A percentile compares a stretch with the other conserved stretches of the same genome.
phyloP scores from a whole-genome alignment of 1,284 basidiomycete species.

The Cronartium ribicola region DNA sequence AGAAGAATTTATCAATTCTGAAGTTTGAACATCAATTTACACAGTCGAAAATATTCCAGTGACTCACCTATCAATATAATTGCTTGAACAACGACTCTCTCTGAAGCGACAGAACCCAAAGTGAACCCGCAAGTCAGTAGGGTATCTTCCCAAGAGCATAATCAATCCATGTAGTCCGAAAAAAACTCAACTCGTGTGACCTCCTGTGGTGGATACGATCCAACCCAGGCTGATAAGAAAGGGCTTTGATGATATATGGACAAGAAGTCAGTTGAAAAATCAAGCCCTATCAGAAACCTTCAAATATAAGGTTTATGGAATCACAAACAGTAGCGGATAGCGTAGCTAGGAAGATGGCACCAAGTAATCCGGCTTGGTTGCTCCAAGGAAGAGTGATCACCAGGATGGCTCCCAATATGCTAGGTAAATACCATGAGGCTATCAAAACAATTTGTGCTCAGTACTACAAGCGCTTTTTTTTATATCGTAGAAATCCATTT shows the following conservation, averaged over 20 bases:
- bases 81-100: conserved; percentile 17
- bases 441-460: neutral
- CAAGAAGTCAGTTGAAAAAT: neutral
- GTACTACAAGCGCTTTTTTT: neutral
- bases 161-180: no score
- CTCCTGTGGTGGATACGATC: neutral
- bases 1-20: neutral
- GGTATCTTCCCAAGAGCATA: no score
- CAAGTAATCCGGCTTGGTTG: conserved; percentile 1
- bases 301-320: neutral
- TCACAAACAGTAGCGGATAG: conserved; percentile 1
- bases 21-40: neutral
- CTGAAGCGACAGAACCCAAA: neutral
- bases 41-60: neutral
- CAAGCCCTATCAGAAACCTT: neutral
- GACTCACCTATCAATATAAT: conserved; percentile 15
- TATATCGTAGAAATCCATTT: neutral
- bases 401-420: conserved; percentile 5
- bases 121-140: neutral
- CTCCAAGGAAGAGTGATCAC: conserved; percentile 2
- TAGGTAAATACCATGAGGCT: neutral
- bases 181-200: conserved; percentile 10
- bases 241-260: neutral
- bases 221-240: conserved; percentile 4
- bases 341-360: neutral